phyloP scores from a whole-genome alignment of 2,329 filamentous ascomycete genomes.

The Xylariomycetidae sp. region DNA sequence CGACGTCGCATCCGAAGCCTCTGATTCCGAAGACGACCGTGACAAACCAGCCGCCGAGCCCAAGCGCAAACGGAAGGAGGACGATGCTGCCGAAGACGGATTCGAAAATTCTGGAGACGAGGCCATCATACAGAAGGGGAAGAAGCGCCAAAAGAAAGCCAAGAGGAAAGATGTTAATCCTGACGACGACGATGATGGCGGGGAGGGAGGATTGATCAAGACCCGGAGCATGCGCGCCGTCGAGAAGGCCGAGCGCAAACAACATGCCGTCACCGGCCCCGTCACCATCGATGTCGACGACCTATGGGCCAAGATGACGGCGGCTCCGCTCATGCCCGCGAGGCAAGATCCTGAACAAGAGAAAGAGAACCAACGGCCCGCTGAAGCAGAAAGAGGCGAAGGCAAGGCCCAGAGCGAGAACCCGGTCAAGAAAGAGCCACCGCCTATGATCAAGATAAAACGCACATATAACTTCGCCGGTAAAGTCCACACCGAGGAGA shows the following conservation, averaged over 20 bases:
- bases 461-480: constrained; percentile 73
- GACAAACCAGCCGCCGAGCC: constrained; percentile 13
- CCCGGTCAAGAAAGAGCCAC: constrained; percentile 15
- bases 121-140: constrained; percentile 59
- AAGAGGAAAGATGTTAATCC: constrained; percentile 35
- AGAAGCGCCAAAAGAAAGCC: constrained; percentile 45
- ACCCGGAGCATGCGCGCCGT: constrained; percentile 65
- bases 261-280: constrained; percentile 47
- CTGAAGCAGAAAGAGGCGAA: constrained; percentile 4
- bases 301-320: constrained; percentile 63
- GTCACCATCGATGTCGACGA: constrained; percentile 69
- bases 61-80: constrained; percentile 27
- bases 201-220: constrained; percentile 63
- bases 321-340: constrained; percentile 33
- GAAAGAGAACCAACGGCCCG: constrained; percentile 11
- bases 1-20: constrained; percentile 44
- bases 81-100: constrained; percentile 35
- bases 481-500: constrained; percentile 67
- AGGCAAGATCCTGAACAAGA: constrained; percentile 17
- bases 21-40: constrained; percentile 43
- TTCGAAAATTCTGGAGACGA: constrained; percentile 71
- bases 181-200: constrained; percentile 48
- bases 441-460: constrained; percentile 57
- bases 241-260: constrained; percentile 58
- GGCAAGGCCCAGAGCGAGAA: constrained; percentile 6